Base-by-base conservation (phyloP, 2,329 filamentous ascomycete genomes). In the Cladosporium sp. region DNA sequence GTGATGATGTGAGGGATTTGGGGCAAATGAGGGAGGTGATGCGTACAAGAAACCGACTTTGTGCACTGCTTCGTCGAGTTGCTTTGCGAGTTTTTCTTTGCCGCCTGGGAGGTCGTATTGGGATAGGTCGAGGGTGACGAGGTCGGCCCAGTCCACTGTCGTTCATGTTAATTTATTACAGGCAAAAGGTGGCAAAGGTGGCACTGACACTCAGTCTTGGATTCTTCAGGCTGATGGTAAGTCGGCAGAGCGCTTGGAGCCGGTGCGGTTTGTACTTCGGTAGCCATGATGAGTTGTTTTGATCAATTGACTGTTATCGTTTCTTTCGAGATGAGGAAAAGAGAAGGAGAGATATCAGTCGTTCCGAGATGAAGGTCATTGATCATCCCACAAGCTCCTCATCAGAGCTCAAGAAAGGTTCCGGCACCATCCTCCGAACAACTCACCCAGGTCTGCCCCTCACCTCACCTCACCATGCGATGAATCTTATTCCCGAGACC, bases 81-180 rank as follows among this genome's bases (percentile, higher is more conserved):
- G 77, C 41, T 73, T 70, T 1, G 78, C 76, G 1, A 83, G 66
- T 29, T 68, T 67, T 54, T 80, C 68, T 56, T 80, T 82, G 3
- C 79, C 79, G 1, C 75, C 77, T 0, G 78, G 76, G 29, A 73
- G 64, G 27, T 78, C 73, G 57, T 79, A 82, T 34, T 73, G 72
- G 24, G 74, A 73, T 1, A 83, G 69, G 52, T 83, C 80, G 8
- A 84, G 70, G 1, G 78, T 82, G 4, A 78, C 71, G 1, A 83
- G 71, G 50, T 83, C 78, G 1, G 79, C 76, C 77, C 79, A 83
- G 18, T 50, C 40, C 19, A 50, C 47, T 50, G 29, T 0, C 15
- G 8, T 4, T 8, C 27, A 20, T 50, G 30, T 50, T 8, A 50
- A 39, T 19, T 29, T 12, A 11, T 4, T 27, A 4, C 4, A 5